Conservation (phyloP, 371 early-diverging fungal species). For the Syncephalastrum racemosum region DNA sequence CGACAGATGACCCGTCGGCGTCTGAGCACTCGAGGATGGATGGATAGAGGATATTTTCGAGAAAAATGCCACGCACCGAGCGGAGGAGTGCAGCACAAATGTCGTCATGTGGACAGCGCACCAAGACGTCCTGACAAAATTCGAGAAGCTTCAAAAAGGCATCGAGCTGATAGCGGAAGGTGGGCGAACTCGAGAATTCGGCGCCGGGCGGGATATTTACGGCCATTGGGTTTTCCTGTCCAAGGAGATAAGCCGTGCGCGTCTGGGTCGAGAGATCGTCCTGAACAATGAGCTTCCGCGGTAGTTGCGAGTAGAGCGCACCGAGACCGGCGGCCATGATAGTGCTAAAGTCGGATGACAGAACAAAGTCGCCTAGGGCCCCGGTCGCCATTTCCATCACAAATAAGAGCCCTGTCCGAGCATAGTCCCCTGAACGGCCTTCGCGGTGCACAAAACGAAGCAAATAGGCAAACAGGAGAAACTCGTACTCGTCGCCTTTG, state of each 20-base stretch:
- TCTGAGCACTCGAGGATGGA: slow-evolving; percentile 87
- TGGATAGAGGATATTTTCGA: slow-evolving; percentile 86
- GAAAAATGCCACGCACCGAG: slow-evolving; percentile 73
- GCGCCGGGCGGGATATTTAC: slow-evolving; percentile 27
- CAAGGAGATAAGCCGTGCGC: slow-evolving; percentile 44
- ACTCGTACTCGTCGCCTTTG: slow-evolving; percentile 71
- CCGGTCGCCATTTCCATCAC: slow-evolving; percentile 82
- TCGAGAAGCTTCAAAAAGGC: slow-evolving; percentile 76
- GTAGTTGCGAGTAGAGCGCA: slow-evolving; percentile 90
- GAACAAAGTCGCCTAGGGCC: slow-evolving; percentile 77
- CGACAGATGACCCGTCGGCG: slow-evolving; percentile 88
- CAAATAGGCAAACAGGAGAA: slow-evolving; percentile 83
- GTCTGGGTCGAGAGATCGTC: slow-evolving; percentile 36
- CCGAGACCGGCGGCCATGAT: slow-evolving; percentile 86
- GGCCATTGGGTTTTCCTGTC: slow-evolving; percentile 28
- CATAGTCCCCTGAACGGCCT: slow-evolving; percentile 86
- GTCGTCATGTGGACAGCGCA: slow-evolving; percentile 73
- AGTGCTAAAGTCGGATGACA: slow-evolving; percentile 79
- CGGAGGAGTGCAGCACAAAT: slow-evolving; percentile 65
- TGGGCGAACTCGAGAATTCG: slow-evolving; percentile 55
- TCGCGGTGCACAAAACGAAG: slow-evolving; percentile 86
- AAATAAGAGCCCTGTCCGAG: slow-evolving; percentile 87
- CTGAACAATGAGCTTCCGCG: slow-evolving; percentile 71
- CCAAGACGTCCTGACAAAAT: slow-evolving; percentile 85
- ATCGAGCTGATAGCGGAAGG: slow-evolving; percentile 76